phyloP scores from a whole-genome alignment of 2,329 filamentous ascomycete genomes.

The Eutypella sp. region DNA sequence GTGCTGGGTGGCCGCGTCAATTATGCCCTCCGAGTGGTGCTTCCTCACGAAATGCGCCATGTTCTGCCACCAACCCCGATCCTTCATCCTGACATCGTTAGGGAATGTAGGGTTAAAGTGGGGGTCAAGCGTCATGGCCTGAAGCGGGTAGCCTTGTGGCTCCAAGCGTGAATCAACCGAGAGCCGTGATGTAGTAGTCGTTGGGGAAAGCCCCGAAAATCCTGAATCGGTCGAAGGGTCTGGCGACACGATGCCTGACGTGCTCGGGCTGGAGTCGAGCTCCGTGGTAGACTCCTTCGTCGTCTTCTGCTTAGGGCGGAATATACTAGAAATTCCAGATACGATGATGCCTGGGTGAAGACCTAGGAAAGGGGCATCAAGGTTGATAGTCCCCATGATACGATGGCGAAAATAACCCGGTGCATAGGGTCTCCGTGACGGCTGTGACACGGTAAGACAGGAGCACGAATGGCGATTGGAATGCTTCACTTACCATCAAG shows the following conservation, averaged over 20 bases:
- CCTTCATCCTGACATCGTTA: conserved; percentile 67
- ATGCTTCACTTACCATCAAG: conserved; percentile 47
- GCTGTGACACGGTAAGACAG: conserved; percentile 16
- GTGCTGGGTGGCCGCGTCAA: conserved; percentile 66
- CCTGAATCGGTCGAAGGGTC: conserved; percentile 18
- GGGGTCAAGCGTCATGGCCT: conserved; percentile 41
- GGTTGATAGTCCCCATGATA: conserved; percentile 73
- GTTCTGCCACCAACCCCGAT: conserved; percentile 63
- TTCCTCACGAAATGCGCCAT: conserved; percentile 76
- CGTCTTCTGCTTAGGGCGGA: conserved; percentile 42
- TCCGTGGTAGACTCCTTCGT: conserved; percentile 14
- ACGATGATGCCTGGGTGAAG: conserved; percentile 83
- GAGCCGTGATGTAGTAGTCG: conserved; percentile 9
- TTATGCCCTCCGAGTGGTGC: conserved; percentile 64
- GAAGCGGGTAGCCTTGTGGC: conserved; percentile 3
- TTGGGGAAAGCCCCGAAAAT: conserved; percentile 15
- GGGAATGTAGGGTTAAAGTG: conserved; percentile 71
- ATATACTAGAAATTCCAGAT: conserved; percentile 76
- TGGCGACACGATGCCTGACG: conserved; percentile 15
- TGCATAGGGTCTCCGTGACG: conserved; percentile 12
- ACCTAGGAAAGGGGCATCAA: conserved; percentile 83
- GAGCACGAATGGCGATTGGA: neutral
- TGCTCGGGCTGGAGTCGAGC: conserved; percentile 8
- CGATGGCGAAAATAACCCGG: conserved; percentile 58
- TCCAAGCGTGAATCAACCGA: conserved; percentile 10